Evolutionary conservation across 371 early-diverging fungal genomes (phyloP).

Genomic region (Capniomyces stellatus): DNA sequence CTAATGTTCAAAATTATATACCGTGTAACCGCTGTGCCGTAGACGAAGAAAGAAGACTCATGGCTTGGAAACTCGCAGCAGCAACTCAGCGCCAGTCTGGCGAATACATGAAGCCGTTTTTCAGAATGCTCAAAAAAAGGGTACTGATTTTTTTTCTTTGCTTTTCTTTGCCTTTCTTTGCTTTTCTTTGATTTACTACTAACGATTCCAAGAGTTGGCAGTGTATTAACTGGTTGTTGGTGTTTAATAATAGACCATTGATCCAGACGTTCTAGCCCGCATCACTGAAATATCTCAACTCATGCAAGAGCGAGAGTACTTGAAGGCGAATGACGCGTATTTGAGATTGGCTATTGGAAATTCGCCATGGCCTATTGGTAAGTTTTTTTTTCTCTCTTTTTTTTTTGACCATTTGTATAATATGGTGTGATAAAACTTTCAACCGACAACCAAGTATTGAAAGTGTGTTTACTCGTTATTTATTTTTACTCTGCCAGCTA

Average conservation of each 20-base stretch:
- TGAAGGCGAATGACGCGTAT: slow-evolving; percentile 86
- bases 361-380: slow-evolving; percentile 97
- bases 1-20: no score
- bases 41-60: slow-evolving; percentile 40
- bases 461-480: no score
- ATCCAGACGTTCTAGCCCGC: slow-evolving; percentile 67
- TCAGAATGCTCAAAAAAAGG: slow-evolving; percentile 60
- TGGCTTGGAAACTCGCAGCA: slow-evolving; percentile 63
- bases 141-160: slow-evolving; percentile 6
- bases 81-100: slow-evolving; percentile 67
- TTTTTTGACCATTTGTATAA: no score
- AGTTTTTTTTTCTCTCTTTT: slow-evolving; percentile 37
- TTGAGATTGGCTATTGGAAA: slow-evolving; percentile 89
- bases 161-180: slow-evolving; percentile 7
- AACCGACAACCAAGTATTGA: no score
- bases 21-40: neutral
- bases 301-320: slow-evolving; percentile 73
- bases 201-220: neutral
- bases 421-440: no score
- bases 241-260: slow-evolving; percentile 25
- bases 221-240: neutral
- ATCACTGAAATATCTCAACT: slow-evolving; percentile 72
- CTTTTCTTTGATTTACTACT: no score
- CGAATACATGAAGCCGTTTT: slow-evolving; percentile 81
- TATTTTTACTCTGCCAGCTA: no score